Percentiles rank a stretch among this genome's conserved stretches.
Conservation (phyloP, 768 basidiomycete species). For the Amanita rubescens region DNA sequence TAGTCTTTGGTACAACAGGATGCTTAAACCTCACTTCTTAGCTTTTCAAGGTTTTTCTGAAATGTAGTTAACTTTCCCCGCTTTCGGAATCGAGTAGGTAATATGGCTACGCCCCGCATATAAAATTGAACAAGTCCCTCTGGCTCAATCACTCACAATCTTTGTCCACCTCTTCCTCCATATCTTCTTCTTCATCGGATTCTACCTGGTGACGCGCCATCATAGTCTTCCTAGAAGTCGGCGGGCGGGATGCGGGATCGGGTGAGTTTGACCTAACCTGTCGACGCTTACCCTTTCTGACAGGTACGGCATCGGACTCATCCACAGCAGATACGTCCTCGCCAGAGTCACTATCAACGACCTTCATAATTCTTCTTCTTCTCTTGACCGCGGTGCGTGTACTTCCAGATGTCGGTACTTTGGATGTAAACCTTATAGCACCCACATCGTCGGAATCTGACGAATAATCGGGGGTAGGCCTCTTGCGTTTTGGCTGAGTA, state of each 20-base stretch:
- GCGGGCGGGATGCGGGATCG: slow-evolving; percentile 14
- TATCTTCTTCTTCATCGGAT: slow-evolving; percentile 34
- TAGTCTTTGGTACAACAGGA: background rate
- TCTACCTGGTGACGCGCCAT: slow-evolving; percentile 26
- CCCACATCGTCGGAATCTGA: slow-evolving; percentile 4
- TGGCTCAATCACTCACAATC: slow-evolving; percentile 35
- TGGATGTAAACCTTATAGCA: background rate
- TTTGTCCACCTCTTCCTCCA: slow-evolving; percentile 45
- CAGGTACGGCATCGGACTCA: slow-evolving; percentile 4
- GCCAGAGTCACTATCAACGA: background rate
- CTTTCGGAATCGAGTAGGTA: slow-evolving; percentile 54
- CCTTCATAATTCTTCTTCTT: background rate
- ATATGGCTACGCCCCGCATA: slow-evolving; percentile 37
- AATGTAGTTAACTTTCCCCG: slow-evolving; percentile 54
- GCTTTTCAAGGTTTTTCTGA: slow-evolving; percentile 55
- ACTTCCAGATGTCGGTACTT: background rate
- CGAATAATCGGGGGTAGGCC: background rate
- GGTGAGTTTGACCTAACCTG: slow-evolving; percentile 8
- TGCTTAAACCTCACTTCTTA: slow-evolving; percentile 45
- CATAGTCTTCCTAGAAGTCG: slow-evolving; percentile 21
- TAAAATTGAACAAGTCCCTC: background rate
- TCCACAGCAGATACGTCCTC: background rate
- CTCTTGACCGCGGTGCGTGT: background rate
- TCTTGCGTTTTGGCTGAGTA: background rate
- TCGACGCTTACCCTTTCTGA: slow-evolving; percentile 28